Conservation (phyloP, 306 rosid genomes). For the Astragalus membranaceus region DNA sequence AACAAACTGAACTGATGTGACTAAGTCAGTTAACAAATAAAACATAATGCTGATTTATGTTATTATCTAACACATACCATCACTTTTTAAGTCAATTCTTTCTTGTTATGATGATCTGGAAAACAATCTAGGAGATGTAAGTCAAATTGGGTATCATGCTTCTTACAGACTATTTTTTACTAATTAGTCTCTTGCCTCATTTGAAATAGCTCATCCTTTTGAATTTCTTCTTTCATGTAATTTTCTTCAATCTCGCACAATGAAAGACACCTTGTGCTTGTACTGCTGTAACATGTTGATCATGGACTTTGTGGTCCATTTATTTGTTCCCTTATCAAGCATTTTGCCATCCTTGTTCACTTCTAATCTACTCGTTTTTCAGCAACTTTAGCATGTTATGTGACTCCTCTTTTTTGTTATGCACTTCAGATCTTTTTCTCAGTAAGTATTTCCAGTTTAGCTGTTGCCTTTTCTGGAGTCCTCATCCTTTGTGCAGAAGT, state of each 20-base stretch:
- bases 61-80: too few species aligned
- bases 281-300: slow-evolving; percentile 1
- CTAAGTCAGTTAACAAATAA: too few species aligned
- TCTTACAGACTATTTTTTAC: background rate
- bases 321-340: background rate
- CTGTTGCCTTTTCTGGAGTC: background rate
- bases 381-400: background rate
- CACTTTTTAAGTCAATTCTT: background rate
- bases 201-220: background rate
- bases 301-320: background rate
- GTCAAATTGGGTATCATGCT: background rate
- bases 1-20: too few species aligned
- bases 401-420: background rate
- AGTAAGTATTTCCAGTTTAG: background rate
- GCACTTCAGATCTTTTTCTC: background rate
- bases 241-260: background rate
- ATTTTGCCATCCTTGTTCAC: background rate
- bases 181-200: background rate
- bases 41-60: too few species aligned
- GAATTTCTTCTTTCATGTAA: background rate
- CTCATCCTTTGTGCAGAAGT: background rate
- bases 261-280: background rate
- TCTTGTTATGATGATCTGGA: background rate
- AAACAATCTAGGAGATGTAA: background rate
- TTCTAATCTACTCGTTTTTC: background rate